Percentiles rank a stretch among this genome's conserved stretches.
phyloP scores from a whole-genome alignment of 106 monocot genomes.

The Vanilla planifolia region DNA sequence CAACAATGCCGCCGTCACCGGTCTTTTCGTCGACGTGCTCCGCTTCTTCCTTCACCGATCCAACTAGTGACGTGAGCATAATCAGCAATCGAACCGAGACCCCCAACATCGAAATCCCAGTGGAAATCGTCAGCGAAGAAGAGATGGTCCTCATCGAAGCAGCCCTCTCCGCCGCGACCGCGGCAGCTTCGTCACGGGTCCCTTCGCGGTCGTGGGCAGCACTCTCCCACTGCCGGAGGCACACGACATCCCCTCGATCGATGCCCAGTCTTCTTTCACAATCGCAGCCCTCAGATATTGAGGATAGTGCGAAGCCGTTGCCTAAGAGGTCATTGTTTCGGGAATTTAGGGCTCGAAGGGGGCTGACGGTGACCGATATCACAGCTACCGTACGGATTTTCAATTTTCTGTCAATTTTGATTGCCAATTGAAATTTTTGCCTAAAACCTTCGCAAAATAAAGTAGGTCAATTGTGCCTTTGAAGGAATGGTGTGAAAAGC shows the following conservation, averaged over 20 bases:
- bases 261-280: not conserved
- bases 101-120: conserved; percentile 11
- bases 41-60: too few relatives aligned
- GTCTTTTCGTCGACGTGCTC: too few relatives aligned
- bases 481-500: conserved; percentile 97
- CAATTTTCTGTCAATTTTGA: too few relatives aligned
- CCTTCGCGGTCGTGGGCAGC: not conserved
- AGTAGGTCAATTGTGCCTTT: too few relatives aligned
- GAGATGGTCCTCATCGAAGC: conserved; percentile 79
- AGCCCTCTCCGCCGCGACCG: conserved; percentile 42
- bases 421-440: too few relatives aligned
- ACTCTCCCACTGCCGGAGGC: not conserved
- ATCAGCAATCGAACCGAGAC: too few relatives aligned
- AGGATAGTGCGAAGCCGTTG: conserved; percentile 11
- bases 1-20: too few relatives aligned
- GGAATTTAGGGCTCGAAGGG: conserved; percentile 31
- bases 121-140: conserved; percentile 68
- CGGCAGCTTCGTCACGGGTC: conserved; percentile 9
- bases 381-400: conserved; percentile 29
- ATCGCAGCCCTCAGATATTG: conserved; percentile 13
- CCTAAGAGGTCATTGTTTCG: conserved; percentile 16
- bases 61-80: too few relatives aligned
- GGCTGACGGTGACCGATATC: conserved; percentile 45
- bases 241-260: not conserved
- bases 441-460: too few relatives aligned